Conservation (phyloP, 805 yeast species). For the Wickerhamomyces queroliae region DNA sequence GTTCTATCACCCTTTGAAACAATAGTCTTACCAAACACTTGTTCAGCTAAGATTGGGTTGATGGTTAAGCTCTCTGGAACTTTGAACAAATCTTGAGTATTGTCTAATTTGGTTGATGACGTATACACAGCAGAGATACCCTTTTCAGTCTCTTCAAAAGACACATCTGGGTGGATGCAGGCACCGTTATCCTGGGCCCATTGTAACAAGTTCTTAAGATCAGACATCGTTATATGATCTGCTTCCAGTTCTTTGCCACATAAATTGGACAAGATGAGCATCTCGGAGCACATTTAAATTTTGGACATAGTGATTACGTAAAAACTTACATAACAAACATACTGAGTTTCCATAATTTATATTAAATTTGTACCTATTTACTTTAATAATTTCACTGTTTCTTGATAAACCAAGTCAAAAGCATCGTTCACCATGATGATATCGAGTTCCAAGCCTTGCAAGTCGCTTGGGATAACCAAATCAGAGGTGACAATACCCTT, state of each 20-base stretch:
- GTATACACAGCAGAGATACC: conserved; percentile 31
- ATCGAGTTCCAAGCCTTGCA: conserved; percentile 39
- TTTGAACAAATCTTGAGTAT: conserved; percentile 24
- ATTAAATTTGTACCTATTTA: too few species aligned
- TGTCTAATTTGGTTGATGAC: conserved; percentile 5
- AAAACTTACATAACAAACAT: not conserved
- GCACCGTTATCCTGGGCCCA: conserved; percentile 38
- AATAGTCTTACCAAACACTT: conserved; percentile 17
- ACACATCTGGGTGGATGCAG: conserved; percentile 26
- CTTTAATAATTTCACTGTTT: conserved; percentile 15
- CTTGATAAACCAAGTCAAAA: conserved; percentile 43
- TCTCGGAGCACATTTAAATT: not conserved
- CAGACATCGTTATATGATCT: conserved; percentile 1
- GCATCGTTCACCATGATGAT: conserved; percentile 63
- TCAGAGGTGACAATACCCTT: conserved; percentile 31
- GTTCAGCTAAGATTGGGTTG: conserved; percentile 29
- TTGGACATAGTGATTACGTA: not conserved
- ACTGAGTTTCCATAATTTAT: too few species aligned
- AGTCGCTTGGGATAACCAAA: conserved; percentile 42
- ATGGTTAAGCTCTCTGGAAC: conserved; percentile 34
- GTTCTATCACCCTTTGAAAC: conserved; percentile 10
- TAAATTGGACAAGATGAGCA: not conserved
- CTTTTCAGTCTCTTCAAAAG: conserved; percentile 24
- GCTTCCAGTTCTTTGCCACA: not conserved
- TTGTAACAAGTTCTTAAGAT: conserved; percentile 12